Percentiles rank a stretch among this genome's conserved stretches.
phyloP scores from a whole-genome alignment of 2,329 filamentous ascomycete genomes.

The Anthostomella pinea region DNA sequence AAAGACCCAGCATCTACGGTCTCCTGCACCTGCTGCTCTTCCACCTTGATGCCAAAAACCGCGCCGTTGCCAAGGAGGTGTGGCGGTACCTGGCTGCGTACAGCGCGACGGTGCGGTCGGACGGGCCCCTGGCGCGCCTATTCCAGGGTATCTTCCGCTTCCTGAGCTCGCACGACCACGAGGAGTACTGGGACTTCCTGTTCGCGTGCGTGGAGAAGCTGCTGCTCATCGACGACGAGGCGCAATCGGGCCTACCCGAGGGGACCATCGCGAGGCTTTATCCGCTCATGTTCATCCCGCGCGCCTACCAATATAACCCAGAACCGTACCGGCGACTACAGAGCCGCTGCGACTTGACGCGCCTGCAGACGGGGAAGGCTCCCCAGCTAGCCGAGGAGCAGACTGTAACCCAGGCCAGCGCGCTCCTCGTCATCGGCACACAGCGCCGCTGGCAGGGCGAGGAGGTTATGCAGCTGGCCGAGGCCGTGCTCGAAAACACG shows the following conservation, averaged over 20 bases:
- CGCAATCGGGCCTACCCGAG: conserved; percentile 24
- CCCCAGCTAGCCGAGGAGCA: conserved; percentile 23
- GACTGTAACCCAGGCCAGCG: conserved; percentile 25
- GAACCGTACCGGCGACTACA: conserved; percentile 28
- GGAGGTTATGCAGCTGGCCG: conserved; percentile 22
- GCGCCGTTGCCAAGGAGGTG: conserved; percentile 27
- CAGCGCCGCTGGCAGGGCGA: conserved; percentile 24
- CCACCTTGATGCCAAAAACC: conserved; percentile 27
- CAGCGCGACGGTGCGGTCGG: conserved; percentile 18
- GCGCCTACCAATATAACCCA: conserved; percentile 24
- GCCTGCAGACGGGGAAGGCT: conserved; percentile 20
- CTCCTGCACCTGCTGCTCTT: conserved; percentile 26
- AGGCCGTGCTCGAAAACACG: conserved; percentile 25
- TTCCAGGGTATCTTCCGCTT: conserved; percentile 29
- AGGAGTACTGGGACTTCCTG: conserved; percentile 29
- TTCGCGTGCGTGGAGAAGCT: conserved; percentile 30
- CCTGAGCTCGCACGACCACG: conserved; percentile 27
- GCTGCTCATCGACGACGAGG: conserved; percentile 24
- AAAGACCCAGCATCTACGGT: conserved; percentile 26
- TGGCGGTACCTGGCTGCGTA: conserved; percentile 30
- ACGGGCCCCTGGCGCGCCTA: conserved; percentile 25
- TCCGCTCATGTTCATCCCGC: conserved; percentile 28
- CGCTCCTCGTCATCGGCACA: conserved; percentile 25
- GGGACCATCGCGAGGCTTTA: conserved; percentile 27
- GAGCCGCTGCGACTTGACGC: conserved; percentile 24